Base-by-base conservation (phyloP, 352 stramenopile species). In the Pythium scleroteichum region DNA sequence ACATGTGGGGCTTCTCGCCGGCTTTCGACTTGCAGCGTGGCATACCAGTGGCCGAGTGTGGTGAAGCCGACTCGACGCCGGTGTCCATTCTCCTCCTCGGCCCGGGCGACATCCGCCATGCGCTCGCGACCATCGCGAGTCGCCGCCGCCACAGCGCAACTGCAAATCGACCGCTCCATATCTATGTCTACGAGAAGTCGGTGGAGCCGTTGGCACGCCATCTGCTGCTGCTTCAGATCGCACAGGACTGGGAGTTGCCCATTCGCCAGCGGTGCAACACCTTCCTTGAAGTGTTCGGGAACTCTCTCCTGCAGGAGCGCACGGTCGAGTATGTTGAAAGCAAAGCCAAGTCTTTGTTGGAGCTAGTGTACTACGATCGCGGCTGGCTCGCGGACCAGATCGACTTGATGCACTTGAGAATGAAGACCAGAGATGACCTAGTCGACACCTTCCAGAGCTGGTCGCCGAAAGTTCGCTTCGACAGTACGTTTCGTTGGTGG, bases 241-340 rank as follows among this genome's bases (percentile, higher is more conserved):
- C 90, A 5, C 68, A 87, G 20, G 92, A 98, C 66, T 91, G 75
- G 70, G 63, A 94, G 57, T 32, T 98, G 24, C 92, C 95, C 0
- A 68, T 98, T 24, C 82, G 89, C 33, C 88, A 98, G 66, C 82
- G 92, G 6, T 91, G 82, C 64, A 96, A 90, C 49, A 62, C 78
- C 22, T 97, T 96, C 53, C 75, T 98, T 38, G 94, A 98, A 64
- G 81, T 98, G 8, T 98, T 96, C 78, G 94, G 95, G 9, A 98
- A 98, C 61, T 65, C 77, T 16, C 70, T 90, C 4, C 71, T 98
- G 19, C 92, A 97, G 72, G 85, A 90, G 29, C 82, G 90, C 6
- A 98, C 92, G 23, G 82, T 69, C 32, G 67, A 68, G 22, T 97
- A 97, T 62, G 87, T 97, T 8, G 74, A 91, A 50, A 66, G 87